Conservation (phyloP, 2,329 filamentous ascomycete genomes). For the Cryphonectria naterciae region DNA sequence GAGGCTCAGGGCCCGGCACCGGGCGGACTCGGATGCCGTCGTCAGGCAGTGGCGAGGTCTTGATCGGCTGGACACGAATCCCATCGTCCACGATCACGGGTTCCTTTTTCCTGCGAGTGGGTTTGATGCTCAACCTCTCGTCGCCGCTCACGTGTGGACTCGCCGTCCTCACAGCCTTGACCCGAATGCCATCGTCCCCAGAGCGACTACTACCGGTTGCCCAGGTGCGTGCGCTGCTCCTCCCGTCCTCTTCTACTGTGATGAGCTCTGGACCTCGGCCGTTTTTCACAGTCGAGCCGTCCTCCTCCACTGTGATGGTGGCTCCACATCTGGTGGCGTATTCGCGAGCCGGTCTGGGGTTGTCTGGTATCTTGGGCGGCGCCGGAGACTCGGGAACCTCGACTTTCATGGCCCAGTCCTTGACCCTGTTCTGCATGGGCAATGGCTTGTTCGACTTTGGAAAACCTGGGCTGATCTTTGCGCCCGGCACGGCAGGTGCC, state of each 20-base stretch:
- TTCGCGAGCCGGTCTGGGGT: conserved; percentile 29
- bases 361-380: conserved; percentile 41
- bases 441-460: conserved; percentile 58
- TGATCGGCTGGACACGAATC: conserved; percentile 38
- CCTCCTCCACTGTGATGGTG: conserved; percentile 43
- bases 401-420: conserved; percentile 63
- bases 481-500: conserved; percentile 32
- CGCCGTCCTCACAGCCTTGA: conserved; percentile 37
- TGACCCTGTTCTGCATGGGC: conserved; percentile 61
- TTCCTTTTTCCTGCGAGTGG: conserved; percentile 40
- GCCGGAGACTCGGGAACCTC: conserved; percentile 50
- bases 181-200: conserved; percentile 45
- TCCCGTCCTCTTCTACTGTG: conserved; percentile 27
- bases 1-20: conserved; percentile 36
- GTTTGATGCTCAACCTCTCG: conserved; percentile 45
- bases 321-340: conserved; percentile 37
- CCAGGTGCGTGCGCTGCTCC: conserved; percentile 24
- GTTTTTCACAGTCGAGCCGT: conserved; percentile 32
- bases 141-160: conserved; percentile 34
- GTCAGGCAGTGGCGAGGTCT: conserved; percentile 34
- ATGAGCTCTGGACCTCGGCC: conserved; percentile 30
- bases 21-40: conserved; percentile 43
- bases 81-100: conserved; percentile 37
- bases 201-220: conserved; percentile 13
- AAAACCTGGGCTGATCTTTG: conserved; percentile 44